Percentiles rank a stretch among this genome's conserved stretches.
phyloP scores from a whole-genome alignment of 768 basidiomycete genomes.

The Suillus bovinus region DNA sequence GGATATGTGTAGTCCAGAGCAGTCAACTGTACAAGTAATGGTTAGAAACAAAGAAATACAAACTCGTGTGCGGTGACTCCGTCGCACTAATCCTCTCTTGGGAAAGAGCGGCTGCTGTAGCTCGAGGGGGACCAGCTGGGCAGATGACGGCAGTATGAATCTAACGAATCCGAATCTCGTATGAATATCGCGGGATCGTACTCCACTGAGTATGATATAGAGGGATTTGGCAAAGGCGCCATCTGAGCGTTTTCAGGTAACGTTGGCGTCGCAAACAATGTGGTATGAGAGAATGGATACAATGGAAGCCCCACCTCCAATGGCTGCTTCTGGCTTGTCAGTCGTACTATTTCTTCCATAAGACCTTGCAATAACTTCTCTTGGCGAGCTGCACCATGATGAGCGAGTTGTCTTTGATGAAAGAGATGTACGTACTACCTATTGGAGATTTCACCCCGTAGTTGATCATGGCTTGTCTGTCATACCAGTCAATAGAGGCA shows the following conservation, averaged over 20 bases:
- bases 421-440: conserved; percentile 56
- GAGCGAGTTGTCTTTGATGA: conserved; percentile 8
- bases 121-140: not conserved
- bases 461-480: conserved; percentile 79
- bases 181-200: not conserved
- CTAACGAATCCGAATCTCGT: not conserved
- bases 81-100: not conserved
- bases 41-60: not conserved
- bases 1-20: not conserved
- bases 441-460: conserved; percentile 82
- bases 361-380: conserved; percentile 79
- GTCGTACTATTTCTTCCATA: conserved; percentile 82
- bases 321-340: conserved; percentile 80
- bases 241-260: conserved; percentile 30
- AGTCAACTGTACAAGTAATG: not conserved
- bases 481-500: conserved; percentile 12
- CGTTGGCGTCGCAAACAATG: conserved; percentile 57
- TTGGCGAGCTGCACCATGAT: conserved; percentile 61
- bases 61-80: not conserved
- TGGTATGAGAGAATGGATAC: conserved; percentile 76
- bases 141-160: not conserved
- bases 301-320: conserved; percentile 79
- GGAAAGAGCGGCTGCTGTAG: not conserved
- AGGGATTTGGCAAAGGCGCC: conserved; percentile 31
- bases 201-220: not conserved